phyloP scores from a whole-genome alignment of 2,329 filamentous ascomycete genomes.

The Hyphodiscus sp. region DNA sequence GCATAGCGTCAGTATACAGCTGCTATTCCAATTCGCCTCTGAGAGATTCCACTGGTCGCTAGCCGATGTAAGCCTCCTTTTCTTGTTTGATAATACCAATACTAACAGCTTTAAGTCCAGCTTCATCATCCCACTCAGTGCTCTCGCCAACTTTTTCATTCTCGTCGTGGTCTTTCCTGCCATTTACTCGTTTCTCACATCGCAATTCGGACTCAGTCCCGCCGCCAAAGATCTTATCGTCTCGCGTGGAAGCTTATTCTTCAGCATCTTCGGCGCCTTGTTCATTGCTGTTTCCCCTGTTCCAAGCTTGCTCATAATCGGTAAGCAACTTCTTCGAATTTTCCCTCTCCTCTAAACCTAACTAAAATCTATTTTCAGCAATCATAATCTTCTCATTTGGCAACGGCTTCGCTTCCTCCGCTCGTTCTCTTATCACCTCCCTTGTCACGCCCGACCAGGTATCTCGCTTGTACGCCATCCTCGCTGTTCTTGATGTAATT shows the following conservation, averaged over 20 bases:
- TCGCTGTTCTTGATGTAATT: conserved; percentile 43
- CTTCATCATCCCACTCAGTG: conserved; percentile 13
- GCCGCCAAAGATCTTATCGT: conserved; percentile 21
- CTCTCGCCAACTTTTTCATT: conserved; percentile 10
- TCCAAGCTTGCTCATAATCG: conserved; percentile 5
- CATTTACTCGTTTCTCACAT: conserved; percentile 6
- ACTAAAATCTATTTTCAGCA: conserved; percentile 20
- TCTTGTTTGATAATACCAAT: background rate
- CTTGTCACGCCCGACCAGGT: conserved; percentile 48
- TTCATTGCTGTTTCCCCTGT: conserved; percentile 5
- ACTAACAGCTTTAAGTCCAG: conserved; percentile 8
- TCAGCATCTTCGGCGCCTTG: conserved; percentile 7
- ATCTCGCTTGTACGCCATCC: conserved; percentile 46
- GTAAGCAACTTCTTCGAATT: conserved; percentile 1
- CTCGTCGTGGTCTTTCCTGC: conserved; percentile 13
- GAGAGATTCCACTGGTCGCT: conserved; percentile 37
- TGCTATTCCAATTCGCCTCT: conserved; percentile 47
- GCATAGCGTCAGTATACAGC: conserved; percentile 13
- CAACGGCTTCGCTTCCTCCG: conserved; percentile 35
- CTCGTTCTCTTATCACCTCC: conserved; percentile 45
- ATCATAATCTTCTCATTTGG: conserved; percentile 43
- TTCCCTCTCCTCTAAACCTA: background rate
- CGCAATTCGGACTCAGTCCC: conserved; percentile 1
- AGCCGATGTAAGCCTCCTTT: conserved; percentile 30
- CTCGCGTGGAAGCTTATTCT: conserved; percentile 21